These are phyloP conservation scores for Delitschia confertaspora DNA, from an alignment of 495 filamentous ascomycete genomes.

Conservation along the genomic window DNA sequence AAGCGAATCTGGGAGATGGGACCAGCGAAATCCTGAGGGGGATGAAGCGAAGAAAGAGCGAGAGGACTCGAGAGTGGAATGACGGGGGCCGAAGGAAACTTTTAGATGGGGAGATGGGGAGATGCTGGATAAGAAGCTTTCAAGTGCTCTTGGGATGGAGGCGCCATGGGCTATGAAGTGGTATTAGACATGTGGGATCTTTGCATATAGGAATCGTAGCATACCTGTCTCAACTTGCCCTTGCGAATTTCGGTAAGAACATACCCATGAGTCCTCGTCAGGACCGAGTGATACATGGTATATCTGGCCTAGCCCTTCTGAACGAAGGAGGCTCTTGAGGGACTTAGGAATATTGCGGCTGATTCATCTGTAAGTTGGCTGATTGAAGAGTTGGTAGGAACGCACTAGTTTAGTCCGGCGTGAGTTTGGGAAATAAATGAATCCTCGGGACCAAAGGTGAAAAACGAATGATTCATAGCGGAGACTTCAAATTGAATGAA, in stretches of 20 bases:
- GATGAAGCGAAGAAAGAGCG: slow-evolving; percentile 21
- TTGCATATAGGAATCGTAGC: background rate
- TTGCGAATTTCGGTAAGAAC: slow-evolving; percentile 10
- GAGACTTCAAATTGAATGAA: background rate
- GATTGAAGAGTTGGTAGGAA: background rate
- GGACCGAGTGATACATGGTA: slow-evolving; percentile 20
- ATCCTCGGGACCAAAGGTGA: slow-evolving; percentile 23
- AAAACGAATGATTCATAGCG: slow-evolving; percentile 14
- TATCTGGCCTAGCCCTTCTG: slow-evolving; percentile 11
- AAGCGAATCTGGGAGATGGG: slow-evolving; percentile 8
- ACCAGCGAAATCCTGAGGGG: too few species aligned
- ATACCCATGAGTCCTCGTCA: slow-evolving; percentile 20
- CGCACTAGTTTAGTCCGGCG: slow-evolving; percentile 21
- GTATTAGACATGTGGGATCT: background rate
- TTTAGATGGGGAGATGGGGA: slow-evolving; percentile 11
- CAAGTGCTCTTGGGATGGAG: background rate
- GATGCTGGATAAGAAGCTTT: background rate
- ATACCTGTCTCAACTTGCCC: slow-evolving; percentile 10
- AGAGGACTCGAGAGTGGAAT: background rate
- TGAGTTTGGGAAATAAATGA: slow-evolving; percentile 16
- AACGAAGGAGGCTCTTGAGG: slow-evolving; percentile 10
- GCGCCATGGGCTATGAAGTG: slow-evolving; percentile 7
- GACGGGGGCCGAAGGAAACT: slow-evolving; percentile 15
- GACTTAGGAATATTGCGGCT: slow-evolving; percentile 17
- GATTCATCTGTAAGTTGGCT: background rate